Conservation (phyloP, 441 rosid genomes). For the Manihot esculenta region DNA sequence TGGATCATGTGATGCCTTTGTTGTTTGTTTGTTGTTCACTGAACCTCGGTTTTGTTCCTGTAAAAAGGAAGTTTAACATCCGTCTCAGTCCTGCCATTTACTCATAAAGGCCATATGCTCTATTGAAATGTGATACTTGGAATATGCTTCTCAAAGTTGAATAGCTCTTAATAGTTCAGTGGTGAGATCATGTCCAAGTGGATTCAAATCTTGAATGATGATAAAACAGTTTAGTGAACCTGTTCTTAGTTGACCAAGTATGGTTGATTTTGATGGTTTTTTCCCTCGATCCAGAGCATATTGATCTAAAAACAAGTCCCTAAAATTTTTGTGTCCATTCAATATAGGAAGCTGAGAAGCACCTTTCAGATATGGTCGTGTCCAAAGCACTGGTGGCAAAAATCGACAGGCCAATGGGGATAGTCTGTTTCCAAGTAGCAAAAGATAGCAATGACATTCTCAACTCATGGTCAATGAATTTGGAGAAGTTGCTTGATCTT, state of each 20-base stretch:
- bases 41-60: background rate
- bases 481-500: constrained; percentile 97
- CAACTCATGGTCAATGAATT: constrained; percentile 84
- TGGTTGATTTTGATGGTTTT: background rate
- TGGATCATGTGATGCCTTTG: background rate
- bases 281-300: background rate
- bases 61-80: no score
- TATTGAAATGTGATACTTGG: no score
- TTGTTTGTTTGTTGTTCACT: background rate
- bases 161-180: no score
- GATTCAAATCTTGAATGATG: no score
- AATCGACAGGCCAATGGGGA: constrained; percentile 90
- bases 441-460: constrained; percentile 96
- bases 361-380: constrained; percentile 98
- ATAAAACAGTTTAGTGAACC: no score
- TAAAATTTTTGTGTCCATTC: background rate
- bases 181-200: no score
- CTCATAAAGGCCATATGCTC: background rate
- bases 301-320: background rate
- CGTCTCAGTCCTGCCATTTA: background rate
- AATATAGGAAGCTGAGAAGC: constrained; percentile 94
- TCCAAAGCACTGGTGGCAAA: constrained; percentile 87
- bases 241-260: background rate
- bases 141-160: no score
- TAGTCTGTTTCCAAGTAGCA: constrained; percentile 79